Conservation (phyloP, 2,329 filamentous ascomycete species). For the Verticillium dahliae region DNA sequence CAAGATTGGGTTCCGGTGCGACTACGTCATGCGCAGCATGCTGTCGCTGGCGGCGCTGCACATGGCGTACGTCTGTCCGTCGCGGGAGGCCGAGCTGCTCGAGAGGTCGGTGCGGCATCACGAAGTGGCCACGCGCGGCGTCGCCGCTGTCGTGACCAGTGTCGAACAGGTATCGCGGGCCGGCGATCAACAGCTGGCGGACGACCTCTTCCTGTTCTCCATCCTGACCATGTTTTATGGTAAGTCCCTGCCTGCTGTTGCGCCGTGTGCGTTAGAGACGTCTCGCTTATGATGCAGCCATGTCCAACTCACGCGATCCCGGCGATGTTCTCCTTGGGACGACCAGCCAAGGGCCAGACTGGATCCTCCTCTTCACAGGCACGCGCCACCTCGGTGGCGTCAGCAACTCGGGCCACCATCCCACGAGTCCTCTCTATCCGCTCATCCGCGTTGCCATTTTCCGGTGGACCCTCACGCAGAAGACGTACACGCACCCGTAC, state of each 20-base stretch:
- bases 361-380: conserved; percentile 14
- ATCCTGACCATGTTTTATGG: conserved; percentile 11
- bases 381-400: conserved; percentile 1
- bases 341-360: conserved; percentile 9
- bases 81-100: conserved; percentile 8
- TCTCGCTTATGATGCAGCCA: not conserved
- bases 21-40: conserved; percentile 41
- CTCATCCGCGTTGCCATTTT: conserved; percentile 6
- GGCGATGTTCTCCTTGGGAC: conserved; percentile 6
- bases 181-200: conserved; percentile 7
- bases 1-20: conserved; percentile 35
- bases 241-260: not conserved
- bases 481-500: conserved; percentile 10
- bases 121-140: conserved; percentile 19
- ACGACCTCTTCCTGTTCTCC: conserved; percentile 9
- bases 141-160: conserved; percentile 17
- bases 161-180: not conserved
- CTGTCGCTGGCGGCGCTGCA: conserved; percentile 44
- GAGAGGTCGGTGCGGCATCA: conserved; percentile 17
- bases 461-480: not conserved
- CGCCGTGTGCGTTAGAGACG: too few species aligned
- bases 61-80: conserved; percentile 25
- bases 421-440: conserved; percentile 7
- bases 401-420: conserved; percentile 2
- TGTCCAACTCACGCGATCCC: conserved; percentile 8